Percentiles rank a stretch among this genome's conserved stretches.
Evolutionary conservation across 108 stramenopile genomes (phyloP).

Genomic region (Licmophora abbreviata): DNA sequence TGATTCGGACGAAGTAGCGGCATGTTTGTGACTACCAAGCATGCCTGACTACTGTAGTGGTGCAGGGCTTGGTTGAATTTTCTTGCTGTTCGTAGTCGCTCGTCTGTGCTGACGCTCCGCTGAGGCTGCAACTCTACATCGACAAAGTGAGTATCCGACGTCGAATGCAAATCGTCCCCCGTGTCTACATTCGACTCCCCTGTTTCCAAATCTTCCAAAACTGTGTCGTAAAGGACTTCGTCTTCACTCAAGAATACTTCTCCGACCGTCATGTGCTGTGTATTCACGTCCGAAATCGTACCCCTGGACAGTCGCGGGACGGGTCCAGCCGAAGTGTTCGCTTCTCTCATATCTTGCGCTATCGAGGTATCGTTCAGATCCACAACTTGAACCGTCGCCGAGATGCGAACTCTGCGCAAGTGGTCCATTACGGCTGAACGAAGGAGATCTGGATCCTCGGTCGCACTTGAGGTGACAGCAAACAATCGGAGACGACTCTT

Average conservation of each 20-base stretch:
- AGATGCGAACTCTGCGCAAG: conserved; percentile 28
- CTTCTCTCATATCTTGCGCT: conserved; percentile 36
- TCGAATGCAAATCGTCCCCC: background rate
- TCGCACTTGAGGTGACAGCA: conserved; percentile 32
- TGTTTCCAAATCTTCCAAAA: conserved; percentile 4
- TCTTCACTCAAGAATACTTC: conserved; percentile 24
- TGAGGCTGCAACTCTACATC: background rate
- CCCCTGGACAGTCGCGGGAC: background rate
- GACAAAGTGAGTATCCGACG: background rate
- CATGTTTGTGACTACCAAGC: conserved; percentile 76
- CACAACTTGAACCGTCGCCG: conserved; percentile 31
- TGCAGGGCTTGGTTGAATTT: conserved; percentile 44
- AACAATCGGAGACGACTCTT: conserved; percentile 42
- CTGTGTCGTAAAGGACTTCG: conserved; percentile 2
- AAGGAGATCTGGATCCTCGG: conserved; percentile 27
- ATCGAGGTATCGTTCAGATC: conserved; percentile 29
- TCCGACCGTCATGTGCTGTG: conserved; percentile 32
- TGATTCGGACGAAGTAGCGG: conserved; percentile 38
- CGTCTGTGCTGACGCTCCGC: background rate
- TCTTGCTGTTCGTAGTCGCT: conserved; percentile 16
- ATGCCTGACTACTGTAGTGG: conserved; percentile 32
- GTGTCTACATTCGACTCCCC: background rate
- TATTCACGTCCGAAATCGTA: conserved; percentile 13
- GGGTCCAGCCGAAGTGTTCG: background rate
- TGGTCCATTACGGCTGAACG: conserved; percentile 22